Evolutionary conservation across 1,284 basidiomycete genomes (phyloP), one percentile per base, ranked within the genome.

Genomic region (Malassezia yamatoensis): DNA sequence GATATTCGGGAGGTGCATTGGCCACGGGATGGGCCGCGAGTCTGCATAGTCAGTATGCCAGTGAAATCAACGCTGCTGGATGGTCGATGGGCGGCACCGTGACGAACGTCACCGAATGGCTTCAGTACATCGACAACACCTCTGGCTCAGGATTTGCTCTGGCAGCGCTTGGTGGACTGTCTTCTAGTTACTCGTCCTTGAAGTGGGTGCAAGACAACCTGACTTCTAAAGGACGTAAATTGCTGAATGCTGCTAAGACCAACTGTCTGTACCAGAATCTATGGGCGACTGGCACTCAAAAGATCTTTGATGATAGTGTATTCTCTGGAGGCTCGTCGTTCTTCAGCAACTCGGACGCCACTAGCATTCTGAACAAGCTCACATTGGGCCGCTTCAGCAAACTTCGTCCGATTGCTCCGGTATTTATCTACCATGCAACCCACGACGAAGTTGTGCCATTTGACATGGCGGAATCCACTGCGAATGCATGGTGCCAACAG

Each of bases 1-100:
- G 70, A 16, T 73, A 73, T 51, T 70, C 67, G 5, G 69, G 70
- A 9, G 70, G 70, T 13, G 70, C 67, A 3, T 55, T 69, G 1
- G 69, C 70, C 5, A 63, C 63, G 0, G 69, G 66, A 3, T 73
- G 69, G 69, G 67, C 69, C 0, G 60, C 62, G 1, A 61, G 65
- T 33, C n/a, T 66, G 32, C 62, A 67, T 40, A 49, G 56, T 12
- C 38, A 48, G 3, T 70, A 71, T 39, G 64, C 67, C 8, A 50
- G 60, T 1, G 68, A 72, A 9, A 32, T 72, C 32, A 51, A 55
- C 16, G 41, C 70, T 3, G 63, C 63, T 3, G 68, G 68, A 10
- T 62, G 63, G 11, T 60, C 66, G 24, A 58, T 66, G 51, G 69
- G 69, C 13, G 69, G 69, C 16, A 33, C 63, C n/a, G 61, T 68